Conservation (phyloP, 331 rosid species). For the Ulmus americana region DNA sequence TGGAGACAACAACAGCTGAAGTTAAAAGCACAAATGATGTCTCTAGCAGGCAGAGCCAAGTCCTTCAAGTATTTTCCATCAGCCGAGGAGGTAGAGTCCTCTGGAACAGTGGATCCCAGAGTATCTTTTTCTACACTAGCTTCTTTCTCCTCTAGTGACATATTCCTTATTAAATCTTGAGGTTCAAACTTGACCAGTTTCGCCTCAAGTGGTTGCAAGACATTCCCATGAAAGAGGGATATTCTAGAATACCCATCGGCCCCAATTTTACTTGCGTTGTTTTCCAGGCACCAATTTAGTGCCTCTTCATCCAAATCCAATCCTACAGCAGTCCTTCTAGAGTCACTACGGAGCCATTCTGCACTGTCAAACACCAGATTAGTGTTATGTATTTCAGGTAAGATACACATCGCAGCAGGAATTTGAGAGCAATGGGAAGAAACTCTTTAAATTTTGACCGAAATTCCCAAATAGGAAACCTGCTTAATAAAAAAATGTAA, state of each 20-base stretch:
- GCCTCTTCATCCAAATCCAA: conserved; percentile 85
- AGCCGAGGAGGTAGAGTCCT: conserved; percentile 30
- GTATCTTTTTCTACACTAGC: conserved; percentile 26
- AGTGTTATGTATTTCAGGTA: conserved; percentile 9
- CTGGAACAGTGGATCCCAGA: conserved; percentile 30
- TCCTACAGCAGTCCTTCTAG: conserved; percentile 78
- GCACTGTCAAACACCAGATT: conserved; percentile 41
- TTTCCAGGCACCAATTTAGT: conserved; percentile 76
- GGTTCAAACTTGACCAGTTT: conserved; percentile 46
- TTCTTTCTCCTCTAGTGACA: conserved; percentile 38
- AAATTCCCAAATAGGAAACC: background rate
- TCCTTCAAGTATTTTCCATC: conserved; percentile 32
- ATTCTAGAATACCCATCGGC: conserved; percentile 73
- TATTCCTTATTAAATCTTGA: conserved; percentile 35
- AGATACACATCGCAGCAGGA: conserved; percentile 1
- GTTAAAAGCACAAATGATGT: conserved; percentile 87
- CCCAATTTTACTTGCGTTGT: conserved; percentile 56
- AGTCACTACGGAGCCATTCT: conserved; percentile 81
- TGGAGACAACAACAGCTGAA: conserved; percentile 97
- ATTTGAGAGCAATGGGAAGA: background rate
- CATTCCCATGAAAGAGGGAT: conserved; percentile 89
- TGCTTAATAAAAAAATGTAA: background rate
- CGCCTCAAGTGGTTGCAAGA: conserved; percentile 69
- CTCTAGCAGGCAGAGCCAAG: conserved; percentile 49
- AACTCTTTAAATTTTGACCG: background rate